These are phyloP conservation scores for Microdochium paspali DNA, from an alignment of 2,329 filamentous ascomycete species.

Conservation along the genomic window DNA sequence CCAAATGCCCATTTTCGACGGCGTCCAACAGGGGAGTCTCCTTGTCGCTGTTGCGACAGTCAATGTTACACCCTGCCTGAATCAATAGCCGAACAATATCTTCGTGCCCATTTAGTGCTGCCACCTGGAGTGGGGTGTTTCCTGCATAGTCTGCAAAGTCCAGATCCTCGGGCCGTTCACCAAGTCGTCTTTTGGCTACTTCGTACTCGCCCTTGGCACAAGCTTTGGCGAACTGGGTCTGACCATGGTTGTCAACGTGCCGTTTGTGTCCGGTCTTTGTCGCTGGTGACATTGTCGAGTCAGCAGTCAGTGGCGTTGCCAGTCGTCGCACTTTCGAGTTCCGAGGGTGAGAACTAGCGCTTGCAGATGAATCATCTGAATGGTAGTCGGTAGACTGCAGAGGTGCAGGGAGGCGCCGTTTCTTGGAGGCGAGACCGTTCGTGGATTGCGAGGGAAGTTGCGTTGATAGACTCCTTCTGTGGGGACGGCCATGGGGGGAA, in stretches of 20 bases:
- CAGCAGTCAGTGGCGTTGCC: slow-evolving; percentile 44
- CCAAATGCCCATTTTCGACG: slow-evolving; percentile 87
- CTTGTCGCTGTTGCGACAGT: slow-evolving; percentile 70
- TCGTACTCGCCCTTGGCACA: slow-evolving; percentile 81
- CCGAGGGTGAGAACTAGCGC: slow-evolving; percentile 49
- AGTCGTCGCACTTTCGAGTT: slow-evolving; percentile 48
- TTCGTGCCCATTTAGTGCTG: slow-evolving; percentile 75
- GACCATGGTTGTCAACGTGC: slow-evolving; percentile 83
- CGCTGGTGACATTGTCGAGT: slow-evolving; percentile 55
- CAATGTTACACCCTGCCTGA: slow-evolving; percentile 72
- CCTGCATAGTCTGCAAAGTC: slow-evolving; percentile 88
- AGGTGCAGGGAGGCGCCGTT: slow-evolving; percentile 51
- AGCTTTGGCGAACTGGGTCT: slow-evolving; percentile 82
- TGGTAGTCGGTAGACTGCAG: slow-evolving; percentile 55
- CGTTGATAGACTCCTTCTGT: slow-evolving; percentile 56
- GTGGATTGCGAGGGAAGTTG: slow-evolving; percentile 46
- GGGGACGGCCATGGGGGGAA: slow-evolving; percentile 48
- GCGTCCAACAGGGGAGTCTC: slow-evolving; percentile 94
- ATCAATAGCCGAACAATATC: slow-evolving; percentile 84
- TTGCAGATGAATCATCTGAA: slow-evolving; percentile 57
- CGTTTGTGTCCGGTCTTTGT: slow-evolving; percentile 70
- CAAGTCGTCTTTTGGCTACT: slow-evolving; percentile 61
- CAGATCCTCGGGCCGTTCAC: slow-evolving; percentile 76
- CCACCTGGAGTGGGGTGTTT: slow-evolving; percentile 94
- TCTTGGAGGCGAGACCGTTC: slow-evolving; percentile 49